phyloP scores from a whole-genome alignment of 2,329 filamentous ascomycete species.

The Fusarium annulatum region DNA sequence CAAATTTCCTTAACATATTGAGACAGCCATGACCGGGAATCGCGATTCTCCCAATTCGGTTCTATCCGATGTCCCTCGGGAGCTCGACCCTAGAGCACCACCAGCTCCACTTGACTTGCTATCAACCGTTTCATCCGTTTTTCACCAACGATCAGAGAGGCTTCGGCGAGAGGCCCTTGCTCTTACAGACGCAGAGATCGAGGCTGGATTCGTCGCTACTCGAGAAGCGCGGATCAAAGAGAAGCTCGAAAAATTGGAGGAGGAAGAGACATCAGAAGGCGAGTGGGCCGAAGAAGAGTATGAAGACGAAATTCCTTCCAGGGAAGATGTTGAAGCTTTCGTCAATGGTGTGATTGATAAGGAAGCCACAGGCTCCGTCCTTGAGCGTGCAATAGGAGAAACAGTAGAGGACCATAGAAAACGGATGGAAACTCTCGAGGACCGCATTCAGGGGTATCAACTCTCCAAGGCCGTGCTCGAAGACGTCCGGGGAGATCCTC shows the following conservation, averaged over 20 bases:
- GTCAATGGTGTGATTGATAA: conserved; percentile 13
- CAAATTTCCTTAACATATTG: not conserved
- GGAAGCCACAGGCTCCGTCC: conserved; percentile 2
- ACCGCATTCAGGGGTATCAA: conserved; percentile 13
- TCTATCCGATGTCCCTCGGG: not conserved
- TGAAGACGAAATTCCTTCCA: not conserved
- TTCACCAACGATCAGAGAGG: not conserved
- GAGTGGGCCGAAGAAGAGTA: not conserved
- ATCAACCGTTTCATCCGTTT: conserved; percentile 20
- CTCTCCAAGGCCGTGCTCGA: conserved; percentile 4
- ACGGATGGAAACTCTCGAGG: conserved; percentile 30
- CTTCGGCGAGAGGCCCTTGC: not conserved
- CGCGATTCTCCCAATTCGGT: not conserved
- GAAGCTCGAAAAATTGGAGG: not conserved
- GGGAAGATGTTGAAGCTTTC: conserved; percentile 17
- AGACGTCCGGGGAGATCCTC: conserved; percentile 4
- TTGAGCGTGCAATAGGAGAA: conserved; percentile 9
- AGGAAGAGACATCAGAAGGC: not conserved
- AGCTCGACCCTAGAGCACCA: not conserved
- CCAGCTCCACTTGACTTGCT: conserved; percentile 22
- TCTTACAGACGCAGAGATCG: not conserved
- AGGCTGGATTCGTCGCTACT: not conserved
- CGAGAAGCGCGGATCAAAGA: not conserved
- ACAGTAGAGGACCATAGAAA: not conserved
- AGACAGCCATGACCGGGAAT: not conserved